Conservation (phyloP, 2,329 filamentous ascomycete genomes). For the Microascus cirrosus region DNA sequence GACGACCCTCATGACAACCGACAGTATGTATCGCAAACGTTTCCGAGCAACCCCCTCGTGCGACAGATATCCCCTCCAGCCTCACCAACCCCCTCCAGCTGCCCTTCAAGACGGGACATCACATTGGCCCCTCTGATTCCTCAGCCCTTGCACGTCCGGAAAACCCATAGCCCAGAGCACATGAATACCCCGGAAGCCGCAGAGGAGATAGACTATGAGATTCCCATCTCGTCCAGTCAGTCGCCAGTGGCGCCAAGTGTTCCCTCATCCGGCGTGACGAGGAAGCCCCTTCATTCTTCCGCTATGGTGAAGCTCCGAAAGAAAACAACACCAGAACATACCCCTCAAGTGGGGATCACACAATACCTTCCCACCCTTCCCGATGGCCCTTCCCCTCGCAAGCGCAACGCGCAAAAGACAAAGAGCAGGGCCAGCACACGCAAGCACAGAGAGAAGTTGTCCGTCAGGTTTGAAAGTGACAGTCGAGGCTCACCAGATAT, state of each 20-base stretch:
- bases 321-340: conserved; percentile 17
- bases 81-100: conserved; percentile 1
- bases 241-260: conserved; percentile 1
- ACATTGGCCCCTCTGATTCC: conserved; percentile 1
- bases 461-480: background rate
- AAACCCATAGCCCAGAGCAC: background rate
- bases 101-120: background rate
- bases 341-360: conserved; percentile 19
- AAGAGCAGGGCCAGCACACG: conserved; percentile 3
- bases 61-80: conserved; percentile 3
- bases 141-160: background rate
- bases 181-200: background rate
- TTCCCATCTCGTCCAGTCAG: background rate
- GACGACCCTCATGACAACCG: conserved; percentile 39
- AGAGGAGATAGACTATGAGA: background rate
- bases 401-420: background rate
- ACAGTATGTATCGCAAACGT: conserved; percentile 42
- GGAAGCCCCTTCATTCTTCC: conserved; percentile 3
- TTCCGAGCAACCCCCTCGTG: conserved; percentile 3
- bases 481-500: conserved; percentile 1
- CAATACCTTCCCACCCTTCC: conserved; percentile 36
- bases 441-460: background rate
- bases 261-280: background rate
- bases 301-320: conserved; percentile 41
- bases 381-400: conserved; percentile 29